Conservation (phyloP, 371 early-diverging fungal genomes). For the Rhizoclosmatium hyalinum region DNA sequence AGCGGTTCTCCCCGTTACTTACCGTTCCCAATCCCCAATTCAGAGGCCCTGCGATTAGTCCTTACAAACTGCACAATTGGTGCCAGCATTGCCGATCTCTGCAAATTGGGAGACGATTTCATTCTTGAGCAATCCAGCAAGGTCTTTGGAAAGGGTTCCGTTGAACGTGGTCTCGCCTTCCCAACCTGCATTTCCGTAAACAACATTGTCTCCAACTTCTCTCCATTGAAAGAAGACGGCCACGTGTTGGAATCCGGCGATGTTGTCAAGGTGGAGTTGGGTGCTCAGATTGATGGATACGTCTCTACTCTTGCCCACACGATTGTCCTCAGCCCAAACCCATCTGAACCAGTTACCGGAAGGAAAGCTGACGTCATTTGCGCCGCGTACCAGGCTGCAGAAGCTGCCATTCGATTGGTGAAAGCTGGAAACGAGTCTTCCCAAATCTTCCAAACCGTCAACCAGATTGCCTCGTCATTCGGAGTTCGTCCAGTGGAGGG, state of each 20-base stretch:
- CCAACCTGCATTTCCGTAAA: slow-evolving; percentile 88
- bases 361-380: slow-evolving; percentile 73
- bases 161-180: slow-evolving; percentile 85
- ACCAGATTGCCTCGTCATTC: slow-evolving; percentile 38
- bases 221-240: slow-evolving; percentile 66
- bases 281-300: slow-evolving; percentile 46
- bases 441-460: slow-evolving; percentile 33
- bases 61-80: slow-evolving; percentile 45
- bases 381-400: slow-evolving; percentile 71
- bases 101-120: slow-evolving; percentile 81
- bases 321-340: slow-evolving; percentile 66
- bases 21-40: not conserved
- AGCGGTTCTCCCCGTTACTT: not conserved
- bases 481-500: slow-evolving; percentile 38
- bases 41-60: slow-evolving; percentile 34
- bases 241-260: slow-evolving; percentile 74
- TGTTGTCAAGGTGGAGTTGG: slow-evolving; percentile 81
- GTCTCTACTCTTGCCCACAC: slow-evolving; percentile 84
- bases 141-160: slow-evolving; percentile 70
- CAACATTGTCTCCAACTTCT: slow-evolving; percentile 76
- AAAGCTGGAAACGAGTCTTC: slow-evolving; percentile 29
- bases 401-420: slow-evolving; percentile 41
- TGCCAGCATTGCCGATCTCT: slow-evolving; percentile 75
- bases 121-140: slow-evolving; percentile 64
- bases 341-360: slow-evolving; percentile 75